Evolutionary conservation across 371 early-diverging fungal species (phyloP), one percentile per base, ranked within the genome.

Genomic region (Caulochytrium protostelioides): DNA sequence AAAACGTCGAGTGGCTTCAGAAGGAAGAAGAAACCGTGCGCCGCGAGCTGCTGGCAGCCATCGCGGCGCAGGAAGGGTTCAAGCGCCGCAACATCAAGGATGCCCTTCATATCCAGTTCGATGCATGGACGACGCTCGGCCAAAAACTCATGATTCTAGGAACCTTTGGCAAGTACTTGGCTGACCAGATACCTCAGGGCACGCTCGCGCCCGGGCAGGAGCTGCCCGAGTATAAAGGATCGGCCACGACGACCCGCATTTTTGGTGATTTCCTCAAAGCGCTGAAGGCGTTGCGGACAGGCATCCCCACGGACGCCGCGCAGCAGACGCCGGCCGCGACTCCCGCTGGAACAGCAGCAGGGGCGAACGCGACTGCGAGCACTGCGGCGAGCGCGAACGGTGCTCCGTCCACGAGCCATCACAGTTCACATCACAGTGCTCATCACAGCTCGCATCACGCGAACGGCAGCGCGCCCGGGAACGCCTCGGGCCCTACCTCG

Each of bases 111-210:
- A 12, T n/a, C 21, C 43, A 43, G 24, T 34, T 43, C 25, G 43
- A 43, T 23, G 32, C 43, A 4, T 37, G 24, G 37, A 32, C 37
- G 43, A 37, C 36, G 3, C 32, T 36, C 20, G 43, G 33, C 9
- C 26, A 20, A 8, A 43, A 37, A 24, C 22, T 37, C 0, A 33
- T 28, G 4, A 34, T 32, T 10, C 42, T 38, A 2, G 26, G 38
- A 6, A 28, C 34, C 4, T 46, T 41, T 25, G 30, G 32, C 6
- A 20, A 26, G 7, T 26, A 38, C 27, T 20, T 46, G 2, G 47
- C 42, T 10, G 42, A 46, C 16, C 47, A 46, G 32, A 46, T 46
- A 3, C 47, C 47, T 20, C 47, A 46, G 35, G 47, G 47, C 2
- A 30, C 26, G n/a, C 32, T 46, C 7, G n/a, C 12, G 9, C 30